Evolutionary conservation across 1,284 basidiomycete genomes (phyloP).

Genomic region (Phylloboletellus chloephorus): DNA sequence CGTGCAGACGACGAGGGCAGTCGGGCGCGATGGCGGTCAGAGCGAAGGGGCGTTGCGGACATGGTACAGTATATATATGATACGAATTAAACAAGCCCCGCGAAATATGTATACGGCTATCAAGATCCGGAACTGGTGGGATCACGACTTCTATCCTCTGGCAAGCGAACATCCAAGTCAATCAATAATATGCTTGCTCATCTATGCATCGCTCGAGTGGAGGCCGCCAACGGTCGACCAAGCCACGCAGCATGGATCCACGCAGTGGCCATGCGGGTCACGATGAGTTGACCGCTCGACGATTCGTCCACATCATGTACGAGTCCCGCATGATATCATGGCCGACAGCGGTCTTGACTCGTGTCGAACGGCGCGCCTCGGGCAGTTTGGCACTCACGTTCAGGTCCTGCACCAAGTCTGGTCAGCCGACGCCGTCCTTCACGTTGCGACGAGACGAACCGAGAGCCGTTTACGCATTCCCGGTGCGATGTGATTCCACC

Average conservation of each 20-base stretch:
- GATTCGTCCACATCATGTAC: conserved; percentile 81
- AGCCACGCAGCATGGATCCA: conserved; percentile 4
- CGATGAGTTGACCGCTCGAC: conserved; percentile 47
- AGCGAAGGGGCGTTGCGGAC: too few species aligned
- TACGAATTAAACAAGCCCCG: conserved; percentile 20
- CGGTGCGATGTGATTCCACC: conserved; percentile 80
- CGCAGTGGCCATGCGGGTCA: conserved; percentile 6
- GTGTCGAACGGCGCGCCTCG: conserved; percentile 71
- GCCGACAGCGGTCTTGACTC: conserved; percentile 52
- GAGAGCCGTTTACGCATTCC: conserved; percentile 73
- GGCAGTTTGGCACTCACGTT: conserved; percentile 61
- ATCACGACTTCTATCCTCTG: too few species aligned
- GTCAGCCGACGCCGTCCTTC: conserved; percentile 7
- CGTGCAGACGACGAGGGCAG: not conserved
- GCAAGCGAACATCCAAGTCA: not conserved
- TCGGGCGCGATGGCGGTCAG: too few species aligned
- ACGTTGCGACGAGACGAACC: conserved; percentile 41
- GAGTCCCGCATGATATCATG: conserved; percentile 67
- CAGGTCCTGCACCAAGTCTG: conserved; percentile 49
- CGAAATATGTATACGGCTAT: too few species aligned
- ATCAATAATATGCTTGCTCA: conserved; percentile 15
- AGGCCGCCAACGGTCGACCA: conserved; percentile 4
- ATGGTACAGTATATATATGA: conserved; percentile 8
- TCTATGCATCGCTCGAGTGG: conserved; percentile 20
- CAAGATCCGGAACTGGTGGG: too few species aligned